Conservation (phyloP, 202 grass and related monocot genomes). For the Panicum virgatum region DNA sequence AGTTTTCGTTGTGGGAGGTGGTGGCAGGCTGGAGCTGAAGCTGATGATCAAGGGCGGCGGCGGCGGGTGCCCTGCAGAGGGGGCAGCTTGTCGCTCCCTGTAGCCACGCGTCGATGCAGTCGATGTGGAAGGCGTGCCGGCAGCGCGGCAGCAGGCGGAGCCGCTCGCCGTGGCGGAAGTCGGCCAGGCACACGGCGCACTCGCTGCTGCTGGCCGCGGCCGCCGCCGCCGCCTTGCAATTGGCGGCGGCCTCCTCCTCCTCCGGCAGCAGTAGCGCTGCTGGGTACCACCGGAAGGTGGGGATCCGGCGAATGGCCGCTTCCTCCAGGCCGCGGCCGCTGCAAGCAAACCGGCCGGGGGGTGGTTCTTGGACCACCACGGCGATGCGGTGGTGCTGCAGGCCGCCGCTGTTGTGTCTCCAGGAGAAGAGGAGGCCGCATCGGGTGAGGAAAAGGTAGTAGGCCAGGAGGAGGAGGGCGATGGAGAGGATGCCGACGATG, state of each 20-base stretch:
- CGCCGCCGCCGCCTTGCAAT: too few relatives aligned
- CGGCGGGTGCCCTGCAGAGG: slow-evolving; percentile 49
- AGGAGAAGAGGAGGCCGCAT: slow-evolving; percentile 50
- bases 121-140: slow-evolving; percentile 84
- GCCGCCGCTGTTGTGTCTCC: background rate
- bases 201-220: background rate
- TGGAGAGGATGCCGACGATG: slow-evolving; percentile 69
- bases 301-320: slow-evolving; percentile 46
- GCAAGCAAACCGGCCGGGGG: too few relatives aligned
- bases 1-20: too few relatives aligned
- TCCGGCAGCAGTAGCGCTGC: background rate
- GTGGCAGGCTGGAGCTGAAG: too few relatives aligned
- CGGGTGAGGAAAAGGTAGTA: slow-evolving; percentile 78
- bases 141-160: slow-evolving; percentile 66
- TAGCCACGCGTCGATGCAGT: slow-evolving; percentile 93
- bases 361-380: background rate
- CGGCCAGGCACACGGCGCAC: slow-evolving; percentile 80
- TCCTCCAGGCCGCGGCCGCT: slow-evolving; percentile 49
- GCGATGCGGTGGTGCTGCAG: background rate
- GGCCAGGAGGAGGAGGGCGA: slow-evolving; percentile 56
- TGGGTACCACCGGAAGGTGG: slow-evolving; percentile 29
- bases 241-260: too few relatives aligned
- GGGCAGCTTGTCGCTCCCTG: slow-evolving; percentile 70
- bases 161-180: slow-evolving; percentile 64
- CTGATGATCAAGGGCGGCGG: background rate